Percentiles rank a stretch among this genome's conserved stretches.
phyloP scores from a whole-genome alignment of 164 flowering plant genomes.

The Paratinospora sagittata region DNA sequence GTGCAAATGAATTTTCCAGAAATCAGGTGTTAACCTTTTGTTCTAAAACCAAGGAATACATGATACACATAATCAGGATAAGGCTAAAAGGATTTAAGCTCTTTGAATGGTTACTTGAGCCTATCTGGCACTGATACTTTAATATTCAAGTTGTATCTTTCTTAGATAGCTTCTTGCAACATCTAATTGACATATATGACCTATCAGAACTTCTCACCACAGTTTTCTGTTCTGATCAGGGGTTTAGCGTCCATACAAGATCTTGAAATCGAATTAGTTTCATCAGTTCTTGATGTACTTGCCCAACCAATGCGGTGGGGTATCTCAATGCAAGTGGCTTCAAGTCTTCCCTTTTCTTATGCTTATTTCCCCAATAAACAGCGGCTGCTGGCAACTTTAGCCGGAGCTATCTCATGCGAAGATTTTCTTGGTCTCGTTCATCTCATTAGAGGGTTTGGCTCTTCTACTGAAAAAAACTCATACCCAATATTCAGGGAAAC shows the following conservation, averaged over 20 bases:
- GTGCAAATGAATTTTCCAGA: background rate
- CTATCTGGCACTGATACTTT: background rate
- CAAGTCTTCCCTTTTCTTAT: conserved; percentile 52
- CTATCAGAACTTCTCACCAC: conserved; percentile 5
- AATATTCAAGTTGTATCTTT: background rate
- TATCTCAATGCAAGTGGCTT: conserved; percentile 44
- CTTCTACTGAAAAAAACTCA: conserved; percentile 14
- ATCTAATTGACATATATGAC: no score
- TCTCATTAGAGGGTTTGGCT: conserved; percentile 11
- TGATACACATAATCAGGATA: background rate
- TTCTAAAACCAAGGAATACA: background rate
- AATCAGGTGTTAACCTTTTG: background rate
- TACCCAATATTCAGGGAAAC: conserved; percentile 16
- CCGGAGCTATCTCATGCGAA: conserved; percentile 47
- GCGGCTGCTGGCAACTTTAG: conserved; percentile 29
- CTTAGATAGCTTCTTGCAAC: background rate
- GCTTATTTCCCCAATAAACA: conserved; percentile 55
- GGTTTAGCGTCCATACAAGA: conserved; percentile 50
- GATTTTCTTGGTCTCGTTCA: conserved; percentile 38
- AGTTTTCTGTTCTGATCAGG: conserved; percentile 37
- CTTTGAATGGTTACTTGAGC: background rate
- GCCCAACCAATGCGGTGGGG: conserved; percentile 69
- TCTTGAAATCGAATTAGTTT: conserved; percentile 38
- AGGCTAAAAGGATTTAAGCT: background rate
- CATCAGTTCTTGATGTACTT: conserved; percentile 42